Evolutionary conservation across 441 rosid species (phyloP), one percentile per base, ranked within the genome.

Genomic region (Erodium moschatum): DNA sequence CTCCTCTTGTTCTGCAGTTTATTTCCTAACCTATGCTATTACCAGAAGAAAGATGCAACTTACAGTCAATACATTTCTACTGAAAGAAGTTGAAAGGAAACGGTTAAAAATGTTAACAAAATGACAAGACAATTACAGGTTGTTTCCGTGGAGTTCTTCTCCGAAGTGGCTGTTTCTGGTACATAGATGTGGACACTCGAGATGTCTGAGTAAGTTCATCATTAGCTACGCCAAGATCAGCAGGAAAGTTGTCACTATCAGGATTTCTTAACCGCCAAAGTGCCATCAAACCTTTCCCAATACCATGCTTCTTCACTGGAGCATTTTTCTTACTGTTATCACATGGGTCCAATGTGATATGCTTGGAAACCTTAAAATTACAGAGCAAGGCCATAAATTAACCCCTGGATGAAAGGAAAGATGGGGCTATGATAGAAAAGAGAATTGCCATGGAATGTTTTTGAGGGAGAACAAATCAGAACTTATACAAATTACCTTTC

Each of bases 201-300:
- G 81, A 69, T 67, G 42, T 33, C 29, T 15, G 75, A 66, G 66
- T 35, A n/a, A 44, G 72, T 77, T 75, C 71, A 67, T 73, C 54
- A 33, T 67, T 73, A 71, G 77, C 65, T 74, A 70, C 74, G 74
- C 74, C 81, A 78, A 86, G 52, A 40, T 89, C 88, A 71, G 86
- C 73, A 15, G 91, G 85, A 48, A 78, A 64, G 71, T 72, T 75
- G 64, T 85, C 85, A 63, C 86, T 81, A 44, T 74, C 70, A 33
- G 92, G 97, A 81, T 91, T 88, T 76, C 80, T 80, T 52, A 82
- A 87, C 65, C 83, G 79, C 98, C 97, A 91, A 46, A 81, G 87
- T 63, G 96, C 86, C 97, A 94, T 94, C 80, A 94, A 83, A 64
- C 96, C 96, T 78, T 94, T 94, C 29, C 98, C 98, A 15, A 89